Conservation (phyloP, 768 basidiomycete genomes). For the Tricholoma bakamatsutake region DNA sequence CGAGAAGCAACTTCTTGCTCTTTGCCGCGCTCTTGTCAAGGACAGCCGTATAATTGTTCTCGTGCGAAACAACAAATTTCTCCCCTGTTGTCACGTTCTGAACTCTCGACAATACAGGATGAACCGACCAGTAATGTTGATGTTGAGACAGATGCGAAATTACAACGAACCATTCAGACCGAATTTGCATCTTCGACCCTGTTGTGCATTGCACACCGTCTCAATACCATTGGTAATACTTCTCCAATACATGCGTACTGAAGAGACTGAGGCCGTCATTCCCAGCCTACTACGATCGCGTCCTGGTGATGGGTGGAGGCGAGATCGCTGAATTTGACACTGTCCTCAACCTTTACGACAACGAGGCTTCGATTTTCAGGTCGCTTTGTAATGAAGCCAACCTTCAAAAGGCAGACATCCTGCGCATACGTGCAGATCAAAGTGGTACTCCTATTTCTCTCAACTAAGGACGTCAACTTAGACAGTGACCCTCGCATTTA, state of each 20-base stretch:
- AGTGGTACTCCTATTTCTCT: background rate
- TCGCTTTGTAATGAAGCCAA: conserved; percentile 64
- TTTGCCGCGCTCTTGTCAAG: conserved; percentile 59
- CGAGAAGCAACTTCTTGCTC: conserved; percentile 58
- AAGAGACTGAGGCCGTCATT: background rate
- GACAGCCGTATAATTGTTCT: conserved; percentile 53
- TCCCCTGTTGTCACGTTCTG: background rate
- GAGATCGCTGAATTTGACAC: conserved; percentile 69
- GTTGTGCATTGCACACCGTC: conserved; percentile 50
- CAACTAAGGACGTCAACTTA: background rate
- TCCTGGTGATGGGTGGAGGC: conserved; percentile 71
- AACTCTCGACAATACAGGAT: conserved; percentile 31
- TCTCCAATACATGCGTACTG: background rate
- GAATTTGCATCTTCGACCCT: conserved; percentile 53
- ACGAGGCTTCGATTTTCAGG: conserved; percentile 59
- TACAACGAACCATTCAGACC: conserved; percentile 58
- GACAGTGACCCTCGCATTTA: too few species aligned
- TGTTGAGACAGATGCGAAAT: conserved; percentile 53
- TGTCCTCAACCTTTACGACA: conserved; percentile 59
- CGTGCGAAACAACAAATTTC: conserved; percentile 24
- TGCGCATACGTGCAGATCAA: conserved; percentile 40
- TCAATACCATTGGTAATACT: conserved; percentile 48
- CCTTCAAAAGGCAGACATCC: conserved; percentile 48
- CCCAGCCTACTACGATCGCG: conserved; percentile 56
- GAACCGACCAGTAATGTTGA: conserved; percentile 61